phyloP scores from a whole-genome alignment of 768 basidiomycete species.

The Lactifluus subvellereus region DNA sequence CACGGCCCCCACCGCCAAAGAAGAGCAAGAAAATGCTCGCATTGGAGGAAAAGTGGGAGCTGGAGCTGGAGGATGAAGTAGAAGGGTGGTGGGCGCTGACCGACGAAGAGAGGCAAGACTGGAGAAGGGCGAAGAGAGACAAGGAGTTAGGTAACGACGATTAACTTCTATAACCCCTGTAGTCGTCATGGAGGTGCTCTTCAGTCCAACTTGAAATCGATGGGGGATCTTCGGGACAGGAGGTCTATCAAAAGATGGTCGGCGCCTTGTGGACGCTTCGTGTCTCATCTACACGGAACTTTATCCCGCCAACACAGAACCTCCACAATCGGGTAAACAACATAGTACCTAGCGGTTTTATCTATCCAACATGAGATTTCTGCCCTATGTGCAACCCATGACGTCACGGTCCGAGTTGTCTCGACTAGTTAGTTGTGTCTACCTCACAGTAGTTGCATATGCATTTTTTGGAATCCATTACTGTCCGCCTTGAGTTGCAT shows the following conservation, averaged over 20 bases:
- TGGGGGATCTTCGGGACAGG: neutral
- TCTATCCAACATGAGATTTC: no score
- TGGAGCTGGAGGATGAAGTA: conserved; percentile 66
- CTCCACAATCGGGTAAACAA: no score
- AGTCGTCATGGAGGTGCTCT: neutral
- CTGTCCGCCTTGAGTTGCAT: no score
- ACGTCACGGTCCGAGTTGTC: no score
- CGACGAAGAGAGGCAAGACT: conserved; percentile 35
- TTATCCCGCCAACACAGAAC: no score
- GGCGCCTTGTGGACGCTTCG: neutral
- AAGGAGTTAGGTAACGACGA: conserved; percentile 47
- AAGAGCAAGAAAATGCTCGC: conserved; percentile 77
- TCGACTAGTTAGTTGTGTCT: no score
- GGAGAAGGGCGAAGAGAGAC: conserved; percentile 57
- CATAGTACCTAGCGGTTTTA: no score
- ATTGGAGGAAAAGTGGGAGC: conserved; percentile 74
- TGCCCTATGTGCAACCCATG: no score
- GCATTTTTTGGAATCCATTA: no score
- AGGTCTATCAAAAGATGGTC: neutral
- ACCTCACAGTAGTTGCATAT: no score
- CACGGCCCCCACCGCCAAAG: conserved; percentile 63
- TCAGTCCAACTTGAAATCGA: neutral
- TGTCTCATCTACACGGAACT: neutral
- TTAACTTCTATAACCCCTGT: conserved; percentile 2
- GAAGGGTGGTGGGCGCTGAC: conserved; percentile 49